Percentiles rank a stretch among this genome's conserved stretches.
phyloP scores from a whole-genome alignment of 2,329 filamentous ascomycete species.

The Anthostomella pinea region DNA sequence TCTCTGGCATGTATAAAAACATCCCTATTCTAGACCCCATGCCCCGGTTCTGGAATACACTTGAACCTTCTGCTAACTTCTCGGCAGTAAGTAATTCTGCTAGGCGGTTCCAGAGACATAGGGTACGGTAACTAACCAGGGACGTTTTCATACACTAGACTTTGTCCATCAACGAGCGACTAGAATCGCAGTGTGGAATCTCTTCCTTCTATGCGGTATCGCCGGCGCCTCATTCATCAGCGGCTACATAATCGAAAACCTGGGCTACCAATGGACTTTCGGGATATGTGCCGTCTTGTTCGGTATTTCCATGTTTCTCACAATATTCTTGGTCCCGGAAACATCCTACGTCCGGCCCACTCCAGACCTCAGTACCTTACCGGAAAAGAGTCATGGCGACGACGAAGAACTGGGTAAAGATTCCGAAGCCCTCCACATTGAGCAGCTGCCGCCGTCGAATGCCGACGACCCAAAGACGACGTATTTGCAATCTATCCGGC shows the following conservation, averaged over 20 bases:
- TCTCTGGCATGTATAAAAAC: too few species aligned
- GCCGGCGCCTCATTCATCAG: slow-evolving; percentile 25
- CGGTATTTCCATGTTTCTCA: slow-evolving; percentile 33
- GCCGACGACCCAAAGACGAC: slow-evolving; percentile 10
- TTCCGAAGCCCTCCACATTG: slow-evolving; percentile 6
- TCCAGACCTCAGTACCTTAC: slow-evolving; percentile 16
- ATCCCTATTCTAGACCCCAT: too few species aligned
- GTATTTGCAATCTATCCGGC: too few species aligned
- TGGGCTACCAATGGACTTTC: slow-evolving; percentile 35
- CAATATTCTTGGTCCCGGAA: slow-evolving; percentile 41
- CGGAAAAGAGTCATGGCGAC: slow-evolving; percentile 4
- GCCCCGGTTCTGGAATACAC: too few species aligned
- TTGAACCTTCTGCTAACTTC: neutral
- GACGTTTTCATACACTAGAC: slow-evolving; percentile 32
- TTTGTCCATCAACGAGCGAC: slow-evolving; percentile 33
- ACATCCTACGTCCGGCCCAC: slow-evolving; percentile 37
- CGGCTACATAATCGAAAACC: slow-evolving; percentile 28
- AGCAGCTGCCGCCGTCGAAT: slow-evolving; percentile 3
- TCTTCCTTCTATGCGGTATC: slow-evolving; percentile 24
- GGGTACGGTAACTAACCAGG: slow-evolving; percentile 31
- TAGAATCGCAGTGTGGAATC: slow-evolving; percentile 26
- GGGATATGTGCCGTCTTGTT: slow-evolving; percentile 37
- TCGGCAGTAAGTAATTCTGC: neutral
- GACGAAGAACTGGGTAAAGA: slow-evolving; percentile 1
- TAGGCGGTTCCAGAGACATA: slow-evolving; percentile 9